Evolutionary conservation across 2,329 filamentous ascomycete species (phyloP), one percentile per base, ranked within the genome.

Genomic region (Claviceps cyperi): DNA sequence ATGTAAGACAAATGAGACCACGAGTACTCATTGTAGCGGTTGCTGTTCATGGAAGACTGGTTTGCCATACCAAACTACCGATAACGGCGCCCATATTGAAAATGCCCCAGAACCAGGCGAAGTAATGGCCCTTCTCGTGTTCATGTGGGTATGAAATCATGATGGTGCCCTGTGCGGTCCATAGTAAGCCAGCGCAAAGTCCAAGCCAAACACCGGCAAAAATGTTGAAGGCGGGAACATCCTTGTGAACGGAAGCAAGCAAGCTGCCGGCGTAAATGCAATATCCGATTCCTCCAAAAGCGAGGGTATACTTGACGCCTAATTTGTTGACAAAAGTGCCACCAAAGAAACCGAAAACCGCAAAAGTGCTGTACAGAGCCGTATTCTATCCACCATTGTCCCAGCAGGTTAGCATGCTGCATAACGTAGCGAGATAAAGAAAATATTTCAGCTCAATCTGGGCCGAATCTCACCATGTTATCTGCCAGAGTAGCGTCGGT

Each of bases 31-130:
- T 28, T 28, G 7, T 28, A 28, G 24, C 24, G 24, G 7, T 28
- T 28, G 24, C 7, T 28, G 7, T 28, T 28, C 0, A 28, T 28
- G 7, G 7, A 28, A 8, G 24, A 28, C 24, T 28, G 24, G 24
- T 28, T 28, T 28, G 7, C 62, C 69, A 58, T 61, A 74, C 69
- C 59, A 83, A 67, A 60, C 83, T 81, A 54, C 90, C 90, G 64
- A 96, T 87, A 53, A 95, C 89, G 59, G 82, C 89, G 58, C 90
- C 90, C 52, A 90, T 67, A 67, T 95, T 95, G 75, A 95, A 96
- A 60, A 96, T 94, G 64, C 89, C 81, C 90, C 90, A 95, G 69
- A 95, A 95, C 71, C 81, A 82, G 53, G 85, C 85, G 64, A 95
- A 94, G 65, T 89, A 95, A 52, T 83, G 81, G 43, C 90, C 90